A percentile compares a stretch with the other conserved stretches of the same genome.
Conservation (phyloP, 2,329 filamentous ascomycete genomes). For the Trematosphaeria pertusa region DNA sequence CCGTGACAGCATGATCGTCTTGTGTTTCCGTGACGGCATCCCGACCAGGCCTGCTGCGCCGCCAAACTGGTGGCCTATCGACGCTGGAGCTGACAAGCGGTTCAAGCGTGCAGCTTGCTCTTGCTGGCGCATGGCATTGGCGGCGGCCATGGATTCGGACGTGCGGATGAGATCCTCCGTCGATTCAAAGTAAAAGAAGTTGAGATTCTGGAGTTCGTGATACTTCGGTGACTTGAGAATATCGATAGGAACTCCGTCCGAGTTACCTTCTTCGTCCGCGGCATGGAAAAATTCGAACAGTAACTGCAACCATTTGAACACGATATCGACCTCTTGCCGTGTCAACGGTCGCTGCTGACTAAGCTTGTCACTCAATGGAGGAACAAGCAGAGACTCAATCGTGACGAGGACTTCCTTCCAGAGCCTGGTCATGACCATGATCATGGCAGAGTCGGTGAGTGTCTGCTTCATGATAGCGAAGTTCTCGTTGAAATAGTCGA, state of each 20-base stretch:
- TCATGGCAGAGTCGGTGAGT: slow-evolving; percentile 93
- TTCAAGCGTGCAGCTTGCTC: slow-evolving; percentile 65
- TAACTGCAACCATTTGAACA: slow-evolving; percentile 91
- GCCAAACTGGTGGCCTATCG: slow-evolving; percentile 60
- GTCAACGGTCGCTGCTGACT: slow-evolving; percentile 83
- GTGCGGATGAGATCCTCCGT: slow-evolving; percentile 91
- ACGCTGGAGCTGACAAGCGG: slow-evolving; percentile 72
- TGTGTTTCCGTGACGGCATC: slow-evolving; percentile 59
- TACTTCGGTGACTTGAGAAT: slow-evolving; percentile 97
- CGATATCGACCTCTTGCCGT: slow-evolving; percentile 89
- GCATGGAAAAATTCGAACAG: slow-evolving; percentile 96
- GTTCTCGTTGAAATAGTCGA: slow-evolving; percentile 96
- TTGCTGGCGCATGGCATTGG: slow-evolving; percentile 78
- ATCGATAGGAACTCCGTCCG: slow-evolving; percentile 86
- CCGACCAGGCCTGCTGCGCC: slow-evolving; percentile 66
- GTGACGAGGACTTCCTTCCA: slow-evolving; percentile 98
- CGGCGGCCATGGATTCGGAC: slow-evolving; percentile 94
- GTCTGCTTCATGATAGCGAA: slow-evolving; percentile 99
- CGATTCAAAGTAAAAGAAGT: slow-evolving; percentile 98
- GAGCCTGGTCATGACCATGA: slow-evolving; percentile 94
- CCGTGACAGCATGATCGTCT: slow-evolving; percentile 84
- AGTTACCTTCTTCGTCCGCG: slow-evolving; percentile 83
- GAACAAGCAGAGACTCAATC: slow-evolving; percentile 87
- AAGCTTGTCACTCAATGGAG: slow-evolving; percentile 92
- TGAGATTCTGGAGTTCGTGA: slow-evolving; percentile 92